phyloP scores from a whole-genome alignment of 108 stramenopile genomes.

The Skeletonema menzelii region DNA sequence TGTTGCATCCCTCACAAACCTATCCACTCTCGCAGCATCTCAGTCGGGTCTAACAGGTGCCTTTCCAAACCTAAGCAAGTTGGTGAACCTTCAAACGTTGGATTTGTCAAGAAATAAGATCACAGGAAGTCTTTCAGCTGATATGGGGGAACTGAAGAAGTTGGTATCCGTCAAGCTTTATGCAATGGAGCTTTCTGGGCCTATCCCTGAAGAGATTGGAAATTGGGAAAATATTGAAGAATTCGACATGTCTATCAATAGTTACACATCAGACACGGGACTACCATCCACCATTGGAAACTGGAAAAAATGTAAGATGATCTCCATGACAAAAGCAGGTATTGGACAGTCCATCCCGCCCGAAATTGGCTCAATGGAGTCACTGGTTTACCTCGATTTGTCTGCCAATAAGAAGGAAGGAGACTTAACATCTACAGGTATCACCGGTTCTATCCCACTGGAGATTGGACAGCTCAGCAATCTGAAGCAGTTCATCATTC shows the following conservation, averaged over 20 bases:
- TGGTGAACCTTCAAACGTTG: constrained; percentile 14
- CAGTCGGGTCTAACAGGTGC: constrained; percentile 1
- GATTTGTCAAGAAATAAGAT: constrained; percentile 14
- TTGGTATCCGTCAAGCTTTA: constrained; percentile 10
- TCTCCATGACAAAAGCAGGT: constrained; percentile 27
- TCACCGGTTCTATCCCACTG: constrained; percentile 26
- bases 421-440: constrained; percentile 24
- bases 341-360: constrained; percentile 57
- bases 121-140: constrained; percentile 16
- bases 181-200: constrained; percentile 10
- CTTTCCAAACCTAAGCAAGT: constrained; percentile 15
- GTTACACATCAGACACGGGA: constrained; percentile 12
- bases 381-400: constrained; percentile 36
- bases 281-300: constrained; percentile 15
- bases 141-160: constrained; percentile 6
- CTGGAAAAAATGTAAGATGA: constrained; percentile 15
- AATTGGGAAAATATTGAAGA: constrained; percentile 11
- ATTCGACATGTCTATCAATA: constrained; percentile 28
- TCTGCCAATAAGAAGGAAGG: constrained; percentile 34
- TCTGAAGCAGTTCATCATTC: constrained; percentile 7
- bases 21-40: constrained; percentile 4
- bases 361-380: constrained; percentile 35
- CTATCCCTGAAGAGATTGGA: constrained; percentile 11
- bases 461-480: constrained; percentile 28
- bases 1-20: constrained; percentile 14